phyloP scores from a whole-genome alignment of 257 asterid genomes.

The Osmanthus fragrans region DNA sequence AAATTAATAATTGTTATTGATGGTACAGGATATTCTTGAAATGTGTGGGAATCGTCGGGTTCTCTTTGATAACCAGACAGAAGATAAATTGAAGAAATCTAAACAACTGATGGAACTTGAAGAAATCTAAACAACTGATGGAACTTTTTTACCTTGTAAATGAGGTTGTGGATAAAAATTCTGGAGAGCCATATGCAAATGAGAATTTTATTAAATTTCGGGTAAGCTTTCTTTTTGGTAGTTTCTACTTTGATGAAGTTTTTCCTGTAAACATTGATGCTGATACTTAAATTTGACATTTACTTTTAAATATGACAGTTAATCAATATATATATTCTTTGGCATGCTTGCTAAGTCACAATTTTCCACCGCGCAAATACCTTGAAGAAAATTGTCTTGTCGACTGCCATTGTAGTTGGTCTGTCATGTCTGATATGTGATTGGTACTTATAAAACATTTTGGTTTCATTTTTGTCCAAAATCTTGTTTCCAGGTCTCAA shows the following conservation, averaged over 20 bases:
- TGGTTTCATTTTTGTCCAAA: background rate
- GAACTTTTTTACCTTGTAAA: slow-evolving; percentile 54
- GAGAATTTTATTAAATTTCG: slow-evolving; percentile 46
- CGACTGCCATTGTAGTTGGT: background rate
- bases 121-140: slow-evolving; percentile 40
- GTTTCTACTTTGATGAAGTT: background rate
- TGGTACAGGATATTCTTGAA: slow-evolving; percentile 42
- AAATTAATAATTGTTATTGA: too few relatives aligned
- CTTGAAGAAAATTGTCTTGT: background rate
- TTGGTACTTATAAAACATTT: too few relatives aligned
- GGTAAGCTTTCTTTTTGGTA: slow-evolving; percentile 23
- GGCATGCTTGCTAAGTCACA: background rate
- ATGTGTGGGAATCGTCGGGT: slow-evolving; percentile 67
- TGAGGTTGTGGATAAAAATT: slow-evolving; percentile 45
- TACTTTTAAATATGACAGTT: too few relatives aligned
- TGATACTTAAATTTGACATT: background rate
- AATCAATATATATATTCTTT: too few relatives aligned
- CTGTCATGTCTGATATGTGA: too few relatives aligned
- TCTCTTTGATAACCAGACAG: slow-evolving; percentile 63
- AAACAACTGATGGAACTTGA: slow-evolving; percentile 47
- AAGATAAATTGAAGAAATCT: slow-evolving; percentile 36
- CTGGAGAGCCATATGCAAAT: slow-evolving; percentile 58
- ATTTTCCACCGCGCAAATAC: background rate
- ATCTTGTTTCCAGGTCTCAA: background rate
- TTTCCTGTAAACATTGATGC: background rate